Percentiles rank a stretch among this genome's conserved stretches.
These are phyloP conservation scores for Garcia nutans DNA, from an alignment of 345 rosid species.

Conservation along the genomic window DNA sequence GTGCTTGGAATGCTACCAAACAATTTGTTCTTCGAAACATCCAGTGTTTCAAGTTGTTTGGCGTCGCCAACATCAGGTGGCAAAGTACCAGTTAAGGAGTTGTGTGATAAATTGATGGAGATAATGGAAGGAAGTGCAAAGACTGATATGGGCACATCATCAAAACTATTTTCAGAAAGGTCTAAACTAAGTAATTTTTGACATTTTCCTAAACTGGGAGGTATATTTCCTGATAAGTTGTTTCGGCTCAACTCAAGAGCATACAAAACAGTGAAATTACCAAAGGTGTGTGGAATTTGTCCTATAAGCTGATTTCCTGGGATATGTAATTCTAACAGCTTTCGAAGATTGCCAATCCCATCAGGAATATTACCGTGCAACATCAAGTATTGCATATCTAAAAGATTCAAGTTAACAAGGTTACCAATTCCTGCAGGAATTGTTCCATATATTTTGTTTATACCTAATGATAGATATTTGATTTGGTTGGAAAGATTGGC, in stretches of 20 bases:
- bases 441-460: conserved; percentile 6
- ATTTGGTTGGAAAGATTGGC: conserved; percentile 10
- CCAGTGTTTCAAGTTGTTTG: conserved; percentile 7
- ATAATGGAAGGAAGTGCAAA: conserved; percentile 19
- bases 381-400: neutral
- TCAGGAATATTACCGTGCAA: conserved; percentile 4
- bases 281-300: conserved; percentile 17
- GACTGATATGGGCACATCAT: conserved; percentile 25
- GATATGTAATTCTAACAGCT: neutral
- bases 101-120: conserved; percentile 23
- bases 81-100: conserved; percentile 14
- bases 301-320: conserved; percentile 12
- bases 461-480: accelerated
- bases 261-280: conserved; percentile 11
- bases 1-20: conserved; percentile 26
- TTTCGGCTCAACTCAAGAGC: conserved; percentile 9
- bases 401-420: neutral
- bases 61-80: conserved; percentile 19
- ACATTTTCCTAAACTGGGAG: conserved; percentile 22
- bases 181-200: neutral
- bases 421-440: conserved; percentile 25
- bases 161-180: conserved; percentile 26
- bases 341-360: neutral
- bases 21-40: conserved; percentile 26
- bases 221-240: conserved; percentile 23